These are phyloP conservation scores for Chaetoscypha palmicola DNA, from an alignment of 2,329 filamentous ascomycete genomes.

Conservation along the genomic window DNA sequence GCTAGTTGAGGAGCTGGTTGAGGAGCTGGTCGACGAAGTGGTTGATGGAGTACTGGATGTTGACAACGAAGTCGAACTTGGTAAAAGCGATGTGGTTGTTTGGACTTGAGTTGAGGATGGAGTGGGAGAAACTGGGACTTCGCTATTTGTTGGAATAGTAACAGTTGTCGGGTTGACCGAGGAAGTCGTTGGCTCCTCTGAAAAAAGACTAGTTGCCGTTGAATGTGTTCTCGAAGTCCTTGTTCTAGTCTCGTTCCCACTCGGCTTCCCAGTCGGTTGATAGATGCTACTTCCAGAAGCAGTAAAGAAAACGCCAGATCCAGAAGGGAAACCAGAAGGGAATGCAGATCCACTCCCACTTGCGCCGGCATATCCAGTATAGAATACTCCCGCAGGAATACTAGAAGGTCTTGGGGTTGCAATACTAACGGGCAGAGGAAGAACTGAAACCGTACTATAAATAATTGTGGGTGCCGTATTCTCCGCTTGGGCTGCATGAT, in stretches of 20 bases:
- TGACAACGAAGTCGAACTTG: neutral
- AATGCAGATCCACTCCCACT: slow-evolving; percentile 4
- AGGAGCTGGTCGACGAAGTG: neutral
- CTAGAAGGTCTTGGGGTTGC: slow-evolving; percentile 2
- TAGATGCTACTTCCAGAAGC: slow-evolving; percentile 10
- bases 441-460: slow-evolving; percentile 12
- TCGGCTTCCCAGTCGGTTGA: slow-evolving; percentile 10
- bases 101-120: neutral
- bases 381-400: slow-evolving; percentile 13
- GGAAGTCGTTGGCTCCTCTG: no score
- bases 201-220: no score
- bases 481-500: neutral
- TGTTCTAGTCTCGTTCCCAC: neutral
- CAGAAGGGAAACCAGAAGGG: neutral
- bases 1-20: neutral
- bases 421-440: slow-evolving; percentile 11
- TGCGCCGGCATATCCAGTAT: slow-evolving; percentile 3
- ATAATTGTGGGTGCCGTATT: neutral
- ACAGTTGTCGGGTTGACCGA: neutral
- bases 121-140: neutral
- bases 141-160: neutral
- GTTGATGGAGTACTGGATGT: neutral
- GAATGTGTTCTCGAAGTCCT: neutral
- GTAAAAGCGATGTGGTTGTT: neutral
- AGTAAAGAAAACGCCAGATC: neutral